phyloP scores from a whole-genome alignment of 768 basidiomycete genomes.

The Tulasnella sp. region DNA sequence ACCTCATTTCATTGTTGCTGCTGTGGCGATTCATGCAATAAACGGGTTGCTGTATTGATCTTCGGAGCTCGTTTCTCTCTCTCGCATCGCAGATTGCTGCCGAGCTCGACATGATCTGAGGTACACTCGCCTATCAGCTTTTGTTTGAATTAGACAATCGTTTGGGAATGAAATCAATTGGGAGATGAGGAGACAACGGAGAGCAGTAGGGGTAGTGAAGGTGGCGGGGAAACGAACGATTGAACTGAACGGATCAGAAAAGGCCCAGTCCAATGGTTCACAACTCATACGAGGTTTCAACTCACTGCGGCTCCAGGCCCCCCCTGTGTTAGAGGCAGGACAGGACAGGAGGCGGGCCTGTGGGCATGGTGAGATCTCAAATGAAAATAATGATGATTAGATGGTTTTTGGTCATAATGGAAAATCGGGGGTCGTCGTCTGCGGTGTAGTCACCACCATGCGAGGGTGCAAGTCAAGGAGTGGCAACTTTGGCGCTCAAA shows the following conservation, averaged over 20 bases:
- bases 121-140: not conserved
- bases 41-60: not conserved
- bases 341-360: not conserved
- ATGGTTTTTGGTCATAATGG: not conserved
- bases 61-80: too few relatives aligned
- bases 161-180: not conserved
- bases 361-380: not conserved
- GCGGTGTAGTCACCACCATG: not conserved
- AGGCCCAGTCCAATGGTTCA: not conserved
- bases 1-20: not conserved
- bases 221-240: not conserved
- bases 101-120: constrained; percentile 1
- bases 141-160: not conserved
- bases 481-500: not conserved
- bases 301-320: not conserved
- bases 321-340: not conserved
- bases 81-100: not conserved
- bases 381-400: not conserved
- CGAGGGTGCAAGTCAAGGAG: not conserved
- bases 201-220: not conserved
- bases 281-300: not conserved
- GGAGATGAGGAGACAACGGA: constrained; percentile 5
- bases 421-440: not conserved
- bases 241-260: too few relatives aligned
- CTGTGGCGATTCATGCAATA: not conserved